A percentile compares a stretch with the other conserved stretches of the same genome.
phyloP scores from a whole-genome alignment of 2,329 filamentous ascomycete genomes.

The Epichloe baconii region DNA sequence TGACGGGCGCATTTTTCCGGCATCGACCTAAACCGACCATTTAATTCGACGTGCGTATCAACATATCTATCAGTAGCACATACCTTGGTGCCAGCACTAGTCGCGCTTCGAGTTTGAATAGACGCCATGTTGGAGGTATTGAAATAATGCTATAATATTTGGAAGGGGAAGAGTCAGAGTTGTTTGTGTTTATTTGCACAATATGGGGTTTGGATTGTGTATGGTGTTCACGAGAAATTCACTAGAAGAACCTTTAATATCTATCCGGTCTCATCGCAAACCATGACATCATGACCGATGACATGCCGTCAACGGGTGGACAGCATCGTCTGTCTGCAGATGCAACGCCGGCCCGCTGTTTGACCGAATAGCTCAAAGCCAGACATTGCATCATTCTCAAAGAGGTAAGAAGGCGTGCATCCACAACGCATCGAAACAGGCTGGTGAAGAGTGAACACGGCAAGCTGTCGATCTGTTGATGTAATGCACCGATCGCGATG shows the following conservation, averaged over 20 bases:
- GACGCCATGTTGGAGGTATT: neutral
- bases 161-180: neutral
- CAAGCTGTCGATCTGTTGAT: neutral
- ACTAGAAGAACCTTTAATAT: neutral
- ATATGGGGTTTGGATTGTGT: neutral
- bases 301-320: constrained; percentile 1
- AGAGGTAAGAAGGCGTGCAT: neutral
- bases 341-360: neutral
- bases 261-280: neutral
- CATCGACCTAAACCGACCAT: constrained; percentile 27
- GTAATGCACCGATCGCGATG: neutral
- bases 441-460: neutral
- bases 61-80: neutral
- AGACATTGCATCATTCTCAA: constrained; percentile 3
- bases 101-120: neutral
- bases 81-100: constrained; percentile 7
- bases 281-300: constrained; percentile 3
- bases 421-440: neutral
- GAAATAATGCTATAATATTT: neutral
- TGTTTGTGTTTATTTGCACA: neutral
- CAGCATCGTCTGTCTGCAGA: neutral
- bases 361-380: neutral
- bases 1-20: constrained; percentile 33
- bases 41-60: neutral
- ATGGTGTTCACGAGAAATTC: neutral